These are phyloP conservation scores for Cystobasidium tubakii DNA, from an alignment of 768 basidiomycete species.

Conservation along the genomic window DNA sequence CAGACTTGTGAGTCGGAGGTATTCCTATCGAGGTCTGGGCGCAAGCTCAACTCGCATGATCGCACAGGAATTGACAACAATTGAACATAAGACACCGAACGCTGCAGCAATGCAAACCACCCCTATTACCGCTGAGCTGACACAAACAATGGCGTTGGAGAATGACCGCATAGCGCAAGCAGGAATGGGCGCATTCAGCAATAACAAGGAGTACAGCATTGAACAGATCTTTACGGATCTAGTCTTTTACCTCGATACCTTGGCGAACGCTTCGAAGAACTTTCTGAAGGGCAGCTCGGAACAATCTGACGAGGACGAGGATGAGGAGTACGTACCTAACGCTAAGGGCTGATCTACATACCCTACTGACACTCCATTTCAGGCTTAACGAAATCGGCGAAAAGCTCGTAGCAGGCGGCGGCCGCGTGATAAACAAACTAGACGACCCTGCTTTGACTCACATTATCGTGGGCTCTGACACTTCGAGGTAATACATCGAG, in stretches of 20 bases:
- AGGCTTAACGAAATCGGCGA: not conserved
- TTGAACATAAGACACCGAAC: no score
- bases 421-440: conserved; percentile 3
- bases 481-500: conserved; percentile 27
- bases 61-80: not conserved
- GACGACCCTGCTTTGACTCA: conserved; percentile 20
- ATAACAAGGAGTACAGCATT: conserved; percentile 3
- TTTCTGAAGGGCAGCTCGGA: not conserved
- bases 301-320: not conserved
- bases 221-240: conserved; percentile 32
- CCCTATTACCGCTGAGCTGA: not conserved
- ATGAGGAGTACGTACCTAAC: not conserved
- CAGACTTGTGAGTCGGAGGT: not conserved
- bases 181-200: conserved; percentile 22
- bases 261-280: conserved; percentile 22
- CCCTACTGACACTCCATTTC: no score
- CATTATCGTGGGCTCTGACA: conserved; percentile 20
- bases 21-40: not conserved
- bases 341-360: no score
- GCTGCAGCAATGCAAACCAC: no score
- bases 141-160: not conserved
- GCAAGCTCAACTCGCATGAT: not conserved
- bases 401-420: not conserved
- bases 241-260: conserved; percentile 38
- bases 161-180: not conserved